Base-by-base conservation (phyloP, 1,284 basidiomycete species). In the Farysia itapuensis region DNA sequence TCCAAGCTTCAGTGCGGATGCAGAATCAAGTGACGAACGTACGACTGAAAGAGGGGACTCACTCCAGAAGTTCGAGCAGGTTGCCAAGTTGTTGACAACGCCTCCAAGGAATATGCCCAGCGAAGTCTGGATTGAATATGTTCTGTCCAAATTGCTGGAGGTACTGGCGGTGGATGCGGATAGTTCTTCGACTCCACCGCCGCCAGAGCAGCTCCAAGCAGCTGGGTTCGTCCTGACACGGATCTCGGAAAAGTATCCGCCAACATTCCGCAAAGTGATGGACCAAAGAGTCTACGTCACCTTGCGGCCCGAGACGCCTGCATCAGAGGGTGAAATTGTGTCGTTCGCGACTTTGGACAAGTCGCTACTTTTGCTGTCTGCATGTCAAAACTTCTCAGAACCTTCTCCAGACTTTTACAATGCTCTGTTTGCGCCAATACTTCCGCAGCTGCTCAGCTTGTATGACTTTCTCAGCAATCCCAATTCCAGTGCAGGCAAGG, bases 341-440 rank as follows among this genome's bases (percentile, higher is more conserved):
- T 37, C 42, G 28, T 12, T 19, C 2, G 20, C 42, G 5, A 46
- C 43, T 15, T 14, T 57, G 13, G 44, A 56, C 7, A 22, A 31
- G 8, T 64, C 64, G 1, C 18, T 64, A 8, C 51, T 54, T n/a
- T 35, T 52, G 11, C 41, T 72, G 3, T 50, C 44, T 2, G 50
- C 57, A 19, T 48, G 67, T 16, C 35, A 70, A 16, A 40, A 58
- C 22, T 60, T 72, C n/a, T 63, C 71, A 2, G 68, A 66, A 26
- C 72, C 72, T 4, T 65, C 68, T 14, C 58, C 72, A 2, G 46
- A 44, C 8, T 70, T 70, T 35, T 54, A 74, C 26, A 42, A 53
- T 13, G 15, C 41, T 6, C 26, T 74, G 16, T 58, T 68, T 26
- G 34, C 38, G 28, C 63, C 67, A 0, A 39, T 72, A 22, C 19